Conservation (phyloP, 192 early-diverging fungal species). For the Umbelopsis isabellina region DNA sequence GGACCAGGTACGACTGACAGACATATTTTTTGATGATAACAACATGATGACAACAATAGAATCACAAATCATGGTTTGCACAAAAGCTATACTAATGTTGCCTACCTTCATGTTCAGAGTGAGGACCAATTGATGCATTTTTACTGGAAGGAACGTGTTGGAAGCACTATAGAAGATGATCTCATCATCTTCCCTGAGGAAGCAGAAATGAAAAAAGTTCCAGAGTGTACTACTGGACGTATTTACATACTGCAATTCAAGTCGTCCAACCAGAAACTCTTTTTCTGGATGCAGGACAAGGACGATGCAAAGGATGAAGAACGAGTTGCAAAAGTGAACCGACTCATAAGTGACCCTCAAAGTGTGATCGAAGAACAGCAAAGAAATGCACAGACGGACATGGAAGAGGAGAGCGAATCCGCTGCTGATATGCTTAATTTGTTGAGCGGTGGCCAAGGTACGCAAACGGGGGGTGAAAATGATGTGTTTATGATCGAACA, state of each 20-base stretch:
- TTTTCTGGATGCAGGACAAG: constrained; percentile 85
- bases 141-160: constrained; percentile 76
- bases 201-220: constrained; percentile 60
- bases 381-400: background rate
- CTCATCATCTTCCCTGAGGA: constrained; percentile 81
- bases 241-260: constrained; percentile 83
- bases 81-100: background rate
- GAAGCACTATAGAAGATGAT: constrained; percentile 45
- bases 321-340: constrained; percentile 59
- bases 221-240: constrained; percentile 67
- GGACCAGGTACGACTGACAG: constrained; percentile 47
- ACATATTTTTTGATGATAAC: background rate
- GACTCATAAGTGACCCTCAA: constrained; percentile 55
- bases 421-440: constrained; percentile 18
- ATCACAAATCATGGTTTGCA: background rate
- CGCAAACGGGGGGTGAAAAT: background rate
- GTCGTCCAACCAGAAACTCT: constrained; percentile 73
- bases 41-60: background rate
- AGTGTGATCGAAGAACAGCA: constrained; percentile 27
- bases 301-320: constrained; percentile 62
- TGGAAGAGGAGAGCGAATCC: constrained; percentile 16
- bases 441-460: constrained; percentile 9
- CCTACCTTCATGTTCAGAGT: constrained; percentile 23
- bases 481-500: background rate
- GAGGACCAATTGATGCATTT: constrained; percentile 79